phyloP scores from a whole-genome alignment of 768 basidiomycete species.

The Lenzites betulinus region DNA sequence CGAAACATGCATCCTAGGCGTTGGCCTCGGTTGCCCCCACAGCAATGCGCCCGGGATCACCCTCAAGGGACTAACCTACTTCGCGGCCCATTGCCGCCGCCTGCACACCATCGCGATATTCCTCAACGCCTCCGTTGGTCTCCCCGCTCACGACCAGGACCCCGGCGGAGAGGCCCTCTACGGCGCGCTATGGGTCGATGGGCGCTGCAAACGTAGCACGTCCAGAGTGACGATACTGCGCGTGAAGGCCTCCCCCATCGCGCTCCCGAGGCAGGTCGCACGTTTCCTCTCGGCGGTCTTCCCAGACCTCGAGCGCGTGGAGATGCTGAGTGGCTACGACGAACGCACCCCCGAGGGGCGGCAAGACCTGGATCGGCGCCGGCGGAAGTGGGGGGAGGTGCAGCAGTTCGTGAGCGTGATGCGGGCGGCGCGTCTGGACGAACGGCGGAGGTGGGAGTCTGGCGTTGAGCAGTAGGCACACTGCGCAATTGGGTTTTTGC shows the following conservation, averaged over 20 bases:
- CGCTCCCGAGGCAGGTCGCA: not conserved
- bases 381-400: not conserved
- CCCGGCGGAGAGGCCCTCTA: not conserved
- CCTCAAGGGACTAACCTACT: not conserved
- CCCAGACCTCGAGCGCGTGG: no score
- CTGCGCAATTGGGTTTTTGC: no score
- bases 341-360: not conserved
- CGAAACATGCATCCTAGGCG: no score
- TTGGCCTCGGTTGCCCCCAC: no score
- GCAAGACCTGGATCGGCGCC: not conserved
- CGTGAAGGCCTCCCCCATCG: not conserved
- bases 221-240: no score
- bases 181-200: not conserved
- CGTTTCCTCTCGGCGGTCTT: no score
- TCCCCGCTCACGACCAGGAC: not conserved
- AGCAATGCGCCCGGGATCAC: not conserved
- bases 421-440: not conserved
- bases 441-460: not conserved
- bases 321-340: not conserved
- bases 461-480: not conserved
- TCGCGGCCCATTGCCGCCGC: not conserved
- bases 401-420: not conserved
- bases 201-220: no score
- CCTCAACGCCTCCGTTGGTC: not conserved
- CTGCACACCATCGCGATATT: no score